Percentiles rank a stretch among this genome's conserved stretches.
These are phyloP conservation scores for Stenogyne calaminthoides DNA, from an alignment of 305 asterid species.

Conservation along the genomic window DNA sequence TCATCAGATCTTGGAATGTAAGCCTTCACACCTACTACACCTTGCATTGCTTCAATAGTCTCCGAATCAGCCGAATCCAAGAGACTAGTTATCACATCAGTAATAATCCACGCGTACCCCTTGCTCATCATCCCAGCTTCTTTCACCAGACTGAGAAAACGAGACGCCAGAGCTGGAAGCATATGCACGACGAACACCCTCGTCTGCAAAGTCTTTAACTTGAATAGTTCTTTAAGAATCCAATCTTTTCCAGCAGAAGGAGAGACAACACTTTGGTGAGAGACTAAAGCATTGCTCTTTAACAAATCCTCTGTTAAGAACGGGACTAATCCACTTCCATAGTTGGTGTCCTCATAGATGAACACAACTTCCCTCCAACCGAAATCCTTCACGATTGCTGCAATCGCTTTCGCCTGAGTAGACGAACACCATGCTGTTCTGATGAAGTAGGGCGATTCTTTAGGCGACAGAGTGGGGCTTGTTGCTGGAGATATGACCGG, in stretches of 20 bases:
- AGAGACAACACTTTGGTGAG: conserved; percentile 40
- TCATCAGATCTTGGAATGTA: conserved; percentile 34
- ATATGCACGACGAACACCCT: conserved; percentile 57
- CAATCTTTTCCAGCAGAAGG: conserved; percentile 41
- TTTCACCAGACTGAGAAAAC: conserved; percentile 31
- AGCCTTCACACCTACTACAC: conserved; percentile 45
- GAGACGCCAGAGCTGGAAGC: conserved; percentile 28
- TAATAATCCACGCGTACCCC: conserved; percentile 44
- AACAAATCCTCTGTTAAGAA: conserved; percentile 41
- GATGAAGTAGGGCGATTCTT: conserved; percentile 44
- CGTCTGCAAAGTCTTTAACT: conserved; percentile 42
- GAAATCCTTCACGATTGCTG: conserved; percentile 42
- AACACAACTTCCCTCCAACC: conserved; percentile 50
- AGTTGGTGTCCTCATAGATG: conserved; percentile 41
- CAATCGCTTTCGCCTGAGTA: conserved; percentile 48
- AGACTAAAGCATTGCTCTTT: conserved; percentile 27
- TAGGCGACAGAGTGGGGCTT: conserved; percentile 47
- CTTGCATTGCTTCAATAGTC: conserved; percentile 45
- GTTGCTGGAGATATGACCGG: conserved; percentile 56
- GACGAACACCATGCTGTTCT: conserved; percentile 45
- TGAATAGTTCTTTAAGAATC: conserved; percentile 40
- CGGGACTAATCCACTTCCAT: conserved; percentile 46
- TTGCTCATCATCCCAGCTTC: conserved; percentile 36
- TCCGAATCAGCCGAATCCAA: conserved; percentile 37
- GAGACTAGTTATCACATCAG: conserved; percentile 35